These are phyloP conservation scores for Gleditsia sinensis DNA, from an alignment of 306 rosid genomes.

Conservation along the genomic window DNA sequence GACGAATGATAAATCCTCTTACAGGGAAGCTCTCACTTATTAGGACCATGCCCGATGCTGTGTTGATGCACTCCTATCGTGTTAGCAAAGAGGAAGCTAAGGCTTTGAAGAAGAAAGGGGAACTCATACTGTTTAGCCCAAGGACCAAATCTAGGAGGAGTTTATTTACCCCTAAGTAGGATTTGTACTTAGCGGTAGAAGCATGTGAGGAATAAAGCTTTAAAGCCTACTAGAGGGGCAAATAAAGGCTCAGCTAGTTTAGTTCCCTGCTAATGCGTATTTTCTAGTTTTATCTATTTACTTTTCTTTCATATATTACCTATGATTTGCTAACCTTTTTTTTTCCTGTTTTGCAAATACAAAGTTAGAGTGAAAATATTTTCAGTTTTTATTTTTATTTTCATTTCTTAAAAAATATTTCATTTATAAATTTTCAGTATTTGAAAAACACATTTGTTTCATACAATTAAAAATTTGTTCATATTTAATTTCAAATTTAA, in stretches of 20 bases:
- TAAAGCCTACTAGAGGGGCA: neutral
- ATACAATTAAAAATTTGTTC: too few relatives aligned
- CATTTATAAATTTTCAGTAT: too few relatives aligned
- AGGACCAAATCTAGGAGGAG: neutral
- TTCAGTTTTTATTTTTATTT: too few relatives aligned
- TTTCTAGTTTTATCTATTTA: too few relatives aligned
- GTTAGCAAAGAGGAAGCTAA: slow-evolving; percentile 29
- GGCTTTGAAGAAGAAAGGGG: slow-evolving; percentile 29
- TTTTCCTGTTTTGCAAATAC: too few relatives aligned
- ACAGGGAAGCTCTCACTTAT: slow-evolving; percentile 33
- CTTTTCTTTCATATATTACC: too few relatives aligned
- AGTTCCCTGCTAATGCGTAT: neutral
- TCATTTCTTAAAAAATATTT: too few relatives aligned
- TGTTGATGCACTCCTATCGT: slow-evolving; percentile 13
- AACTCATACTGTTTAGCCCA: slow-evolving; percentile 32
- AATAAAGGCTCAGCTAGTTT: neutral
- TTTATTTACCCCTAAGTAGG: neutral
- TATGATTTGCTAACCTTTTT: too few relatives aligned
- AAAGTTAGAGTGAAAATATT: too few relatives aligned
- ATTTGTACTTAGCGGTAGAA: neutral
- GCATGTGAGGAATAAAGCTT: slow-evolving; percentile 2
- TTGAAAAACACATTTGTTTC: too few relatives aligned
- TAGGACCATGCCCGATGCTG: slow-evolving; percentile 28
- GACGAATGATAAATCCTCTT: slow-evolving; percentile 28
- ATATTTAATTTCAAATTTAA: too few relatives aligned